Base-by-base conservation (phyloP, 768 basidiomycete genomes). In the Boletus subcaerulescens region DNA sequence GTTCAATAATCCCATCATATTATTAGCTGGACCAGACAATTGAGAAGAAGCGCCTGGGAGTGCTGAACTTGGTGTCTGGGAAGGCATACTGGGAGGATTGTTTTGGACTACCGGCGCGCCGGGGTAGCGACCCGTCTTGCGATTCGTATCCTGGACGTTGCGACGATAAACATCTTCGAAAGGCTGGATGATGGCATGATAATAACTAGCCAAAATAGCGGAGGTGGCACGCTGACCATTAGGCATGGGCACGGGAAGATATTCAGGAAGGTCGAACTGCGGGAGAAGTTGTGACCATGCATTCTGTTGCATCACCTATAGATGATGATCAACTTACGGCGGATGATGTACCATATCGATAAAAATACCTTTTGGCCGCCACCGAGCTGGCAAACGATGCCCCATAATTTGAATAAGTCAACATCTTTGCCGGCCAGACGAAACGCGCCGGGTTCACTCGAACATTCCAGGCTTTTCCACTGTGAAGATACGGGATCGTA, bases 381-480 rank as follows among this genome's bases (percentile, higher is more conserved):
- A 24, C 91, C 91, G 35, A 72, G 61, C 58, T 82, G 78, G 53
- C 73, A 72, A 43, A 89, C 85, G 40, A 81, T 57, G 13, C 76
- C 76, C 84, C 86, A 92, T 11, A 93, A 71, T 64, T 78, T 87
- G 69, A 87, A 85, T n/a, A 93, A 68, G 65, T 89, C 86, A 43
- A 93, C 72, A 60, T 91, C 89, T 67, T 80, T 86, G 17, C 87
- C 88, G 3, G 83, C 86, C 18, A 93, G 64, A 45, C 82, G 81
- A 68, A 92, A 77, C 39, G 78, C 72, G 32, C 91, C 91, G 12
- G 78, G 60, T 58, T 88, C 87, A 11, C 63, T 60, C 52, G 83
- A 80, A 26, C 80, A 74, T 55, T 91, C 88, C 55, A 93, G 72
- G 49, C 73, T 71, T 64, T 83, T 82, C 85, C 86, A 92, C 20